phyloP scores from a whole-genome alignment of 208 protist species.

The Wallacemonas sp. region DNA sequence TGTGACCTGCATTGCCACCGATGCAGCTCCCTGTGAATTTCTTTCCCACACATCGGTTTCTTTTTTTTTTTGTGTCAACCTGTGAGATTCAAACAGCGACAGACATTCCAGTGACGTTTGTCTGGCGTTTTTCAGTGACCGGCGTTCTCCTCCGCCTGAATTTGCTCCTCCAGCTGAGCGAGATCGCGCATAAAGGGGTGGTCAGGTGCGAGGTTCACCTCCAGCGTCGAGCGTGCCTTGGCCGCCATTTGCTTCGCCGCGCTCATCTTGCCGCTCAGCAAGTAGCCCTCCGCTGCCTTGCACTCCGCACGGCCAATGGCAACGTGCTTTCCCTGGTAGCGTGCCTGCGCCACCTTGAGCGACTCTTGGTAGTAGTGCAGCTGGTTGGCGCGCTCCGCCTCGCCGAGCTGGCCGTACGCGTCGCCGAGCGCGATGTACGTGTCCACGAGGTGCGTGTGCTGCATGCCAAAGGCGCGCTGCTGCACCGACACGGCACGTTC shows the following conservation, averaged over 20 bases:
- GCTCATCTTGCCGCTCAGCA: conserved; percentile 44
- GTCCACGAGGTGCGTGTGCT: conserved; percentile 73
- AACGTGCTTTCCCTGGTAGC: conserved; percentile 68
- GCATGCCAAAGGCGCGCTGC: conserved; percentile 76
- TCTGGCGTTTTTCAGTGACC: not conserved
- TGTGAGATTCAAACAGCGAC: too few species aligned
- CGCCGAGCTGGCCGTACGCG: conserved; percentile 61
- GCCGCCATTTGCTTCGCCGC: conserved; percentile 46
- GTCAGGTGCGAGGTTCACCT: conserved; percentile 47
- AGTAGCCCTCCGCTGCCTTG: conserved; percentile 59
- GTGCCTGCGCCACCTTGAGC: conserved; percentile 59
- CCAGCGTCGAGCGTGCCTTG: conserved; percentile 54
- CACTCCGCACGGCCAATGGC: conserved; percentile 56
- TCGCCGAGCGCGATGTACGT: conserved; percentile 75
- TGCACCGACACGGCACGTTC: conserved; percentile 80
- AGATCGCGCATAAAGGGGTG: conserved; percentile 55
- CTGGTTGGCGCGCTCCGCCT: conserved; percentile 50
- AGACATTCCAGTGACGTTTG: too few species aligned
- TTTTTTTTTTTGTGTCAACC: too few species aligned
- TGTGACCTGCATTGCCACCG: too few species aligned
- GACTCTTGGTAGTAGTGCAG: conserved; percentile 75
- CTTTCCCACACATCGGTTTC: too few species aligned
- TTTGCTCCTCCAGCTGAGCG: conserved; percentile 28
- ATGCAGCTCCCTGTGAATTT: too few species aligned
- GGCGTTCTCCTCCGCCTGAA: conserved; percentile 18